A percentile compares a stretch with the other conserved stretches of the same genome.
phyloP scores from a whole-genome alignment of 2,329 filamentous ascomycete genomes.

The Alternaria angustiovoidea region DNA sequence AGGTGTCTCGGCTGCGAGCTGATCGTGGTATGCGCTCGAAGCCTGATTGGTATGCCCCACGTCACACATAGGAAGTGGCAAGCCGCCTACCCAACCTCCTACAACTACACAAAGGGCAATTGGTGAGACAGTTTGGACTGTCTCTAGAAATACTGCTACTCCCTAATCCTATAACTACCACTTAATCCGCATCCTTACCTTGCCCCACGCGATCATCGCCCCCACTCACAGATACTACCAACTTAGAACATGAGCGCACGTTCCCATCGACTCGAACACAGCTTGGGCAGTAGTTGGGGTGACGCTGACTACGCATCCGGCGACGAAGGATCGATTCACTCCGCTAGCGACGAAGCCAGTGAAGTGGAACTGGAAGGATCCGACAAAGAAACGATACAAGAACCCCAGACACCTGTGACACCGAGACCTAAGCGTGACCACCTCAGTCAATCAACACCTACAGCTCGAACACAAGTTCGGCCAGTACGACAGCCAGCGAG shows the following conservation, averaged over 20 bases:
- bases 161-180: not conserved
- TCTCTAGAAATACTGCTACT: not conserved
- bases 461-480: conserved; percentile 14
- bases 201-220: not conserved
- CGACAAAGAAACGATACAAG: conserved; percentile 29
- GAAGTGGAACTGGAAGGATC: conserved; percentile 36
- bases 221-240: not conserved
- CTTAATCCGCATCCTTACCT: not conserved
- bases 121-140: not conserved
- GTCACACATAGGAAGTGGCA: conserved; percentile 39
- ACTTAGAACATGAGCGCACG: conserved; percentile 25
- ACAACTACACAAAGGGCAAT: conserved; percentile 13
- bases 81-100: conserved; percentile 32
- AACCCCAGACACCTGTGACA: conserved; percentile 18
- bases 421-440: conserved; percentile 25
- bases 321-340: conserved; percentile 34
- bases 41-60: conserved; percentile 40
- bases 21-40: conserved; percentile 6
- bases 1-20: conserved; percentile 9
- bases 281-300: conserved; percentile 48
- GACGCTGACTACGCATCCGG: conserved; percentile 42
- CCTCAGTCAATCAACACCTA: conserved; percentile 19
- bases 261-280: conserved; percentile 31
- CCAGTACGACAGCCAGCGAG: conserved; percentile 24
- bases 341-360: conserved; percentile 34